These are phyloP conservation scores for Hanseniaspora valbyensis DNA, from an alignment of 805 yeast genomes.

Conservation along the genomic window DNA sequence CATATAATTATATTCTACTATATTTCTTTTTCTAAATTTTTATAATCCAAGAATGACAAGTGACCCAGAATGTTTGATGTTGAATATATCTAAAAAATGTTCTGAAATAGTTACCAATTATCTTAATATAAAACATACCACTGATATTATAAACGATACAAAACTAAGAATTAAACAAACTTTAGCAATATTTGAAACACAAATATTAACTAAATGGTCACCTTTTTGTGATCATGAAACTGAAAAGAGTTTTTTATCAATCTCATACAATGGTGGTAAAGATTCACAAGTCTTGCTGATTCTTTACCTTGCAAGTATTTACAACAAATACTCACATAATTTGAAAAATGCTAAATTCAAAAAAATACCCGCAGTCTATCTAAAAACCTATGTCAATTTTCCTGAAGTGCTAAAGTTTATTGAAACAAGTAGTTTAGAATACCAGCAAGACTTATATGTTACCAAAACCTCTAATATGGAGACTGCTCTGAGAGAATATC, in stretches of 20 bases:
- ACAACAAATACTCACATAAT: constrained; percentile 23
- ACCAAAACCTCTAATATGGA: constrained; percentile 19
- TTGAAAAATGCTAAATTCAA: constrained; percentile 23
- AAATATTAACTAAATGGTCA: constrained; percentile 20
- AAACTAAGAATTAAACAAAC: constrained; percentile 22
- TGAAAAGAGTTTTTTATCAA: constrained; percentile 43
- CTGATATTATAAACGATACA: constrained; percentile 7
- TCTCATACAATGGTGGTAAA: constrained; percentile 93
- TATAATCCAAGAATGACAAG: neutral
- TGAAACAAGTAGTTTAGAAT: constrained; percentile 39
- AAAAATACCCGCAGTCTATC: constrained; percentile 50
- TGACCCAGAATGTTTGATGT: constrained; percentile 15
- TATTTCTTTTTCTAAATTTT: no score
- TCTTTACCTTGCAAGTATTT: constrained; percentile 50
- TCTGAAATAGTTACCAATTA: constrained; percentile 24
- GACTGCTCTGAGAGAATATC: neutral
- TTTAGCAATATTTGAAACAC: constrained; percentile 20
- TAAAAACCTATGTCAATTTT: constrained; percentile 65
- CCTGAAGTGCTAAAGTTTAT: constrained; percentile 61
- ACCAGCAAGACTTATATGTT: constrained; percentile 38
- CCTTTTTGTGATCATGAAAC: constrained; percentile 24
- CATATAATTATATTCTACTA: no score
- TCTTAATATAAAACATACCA: constrained; percentile 16
- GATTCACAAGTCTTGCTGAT: constrained; percentile 87
- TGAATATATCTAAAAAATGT: constrained; percentile 22